These are phyloP conservation scores for Corylus avellana DNA, from an alignment of 306 rosid genomes.

Conservation along the genomic window DNA sequence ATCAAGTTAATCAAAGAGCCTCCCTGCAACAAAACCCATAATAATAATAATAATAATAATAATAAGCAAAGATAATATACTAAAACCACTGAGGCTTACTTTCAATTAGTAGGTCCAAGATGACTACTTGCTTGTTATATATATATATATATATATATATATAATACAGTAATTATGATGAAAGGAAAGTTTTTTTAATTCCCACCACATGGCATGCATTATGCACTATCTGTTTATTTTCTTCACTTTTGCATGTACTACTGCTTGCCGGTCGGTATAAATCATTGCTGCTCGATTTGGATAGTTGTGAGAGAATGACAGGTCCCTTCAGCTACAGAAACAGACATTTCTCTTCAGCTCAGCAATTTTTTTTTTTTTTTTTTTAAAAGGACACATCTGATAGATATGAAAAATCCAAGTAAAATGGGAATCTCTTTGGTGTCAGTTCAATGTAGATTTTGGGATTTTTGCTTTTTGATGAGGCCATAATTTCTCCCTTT, in stretches of 20 bases:
- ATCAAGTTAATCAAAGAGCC: background rate
- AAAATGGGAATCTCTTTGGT: background rate
- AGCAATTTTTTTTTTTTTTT: too few species aligned
- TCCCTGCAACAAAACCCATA: background rate
- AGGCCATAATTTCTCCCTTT: background rate
- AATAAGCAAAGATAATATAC: background rate
- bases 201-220: constrained; percentile 5
- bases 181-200: background rate
- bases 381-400: too few species aligned
- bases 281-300: background rate
- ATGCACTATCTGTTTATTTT: background rate
- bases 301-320: background rate
- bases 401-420: background rate
- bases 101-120: background rate
- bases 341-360: background rate
- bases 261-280: background rate
- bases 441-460: constrained; percentile 4
- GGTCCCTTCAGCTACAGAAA: too few species aligned
- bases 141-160: too few species aligned
- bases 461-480: constrained; percentile 7
- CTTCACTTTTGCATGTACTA: constrained; percentile 1
- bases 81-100: background rate
- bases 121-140: background rate
- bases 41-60: background rate
- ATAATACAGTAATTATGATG: background rate